A percentile compares a stretch with the other conserved stretches of the same genome.
These are phyloP conservation scores for Bassia scoparia DNA, from an alignment of 148 eudicot species.

Conservation along the genomic window DNA sequence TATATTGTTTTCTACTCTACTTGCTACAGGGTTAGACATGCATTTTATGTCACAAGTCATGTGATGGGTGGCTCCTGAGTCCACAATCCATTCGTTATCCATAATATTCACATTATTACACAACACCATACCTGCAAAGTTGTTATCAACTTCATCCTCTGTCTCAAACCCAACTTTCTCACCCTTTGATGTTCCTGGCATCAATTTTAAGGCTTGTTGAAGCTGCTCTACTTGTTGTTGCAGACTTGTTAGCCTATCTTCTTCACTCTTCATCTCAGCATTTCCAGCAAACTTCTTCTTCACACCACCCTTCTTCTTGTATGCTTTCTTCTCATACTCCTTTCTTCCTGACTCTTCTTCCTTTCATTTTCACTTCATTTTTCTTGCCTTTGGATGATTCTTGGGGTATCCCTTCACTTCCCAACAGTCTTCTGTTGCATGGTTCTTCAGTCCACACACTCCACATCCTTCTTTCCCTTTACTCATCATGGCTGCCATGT, in stretches of 20 bases:
- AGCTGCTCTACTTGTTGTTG: no score
- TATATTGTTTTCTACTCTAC: no score
- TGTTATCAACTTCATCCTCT: neutral
- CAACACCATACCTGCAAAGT: neutral
- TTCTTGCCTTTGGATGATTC: neutral
- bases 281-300: neutral
- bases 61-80: neutral
- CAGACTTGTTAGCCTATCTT: neutral
- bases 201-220: no score
- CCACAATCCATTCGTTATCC: neutral
- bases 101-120: neutral
- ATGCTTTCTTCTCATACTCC: neutral
- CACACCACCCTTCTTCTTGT: no score
- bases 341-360: neutral
- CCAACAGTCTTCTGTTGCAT: neutral
- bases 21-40: no score
- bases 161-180: neutral
- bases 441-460: neutral
- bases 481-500: no score
- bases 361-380: neutral
- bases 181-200: no score
- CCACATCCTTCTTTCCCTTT: neutral
- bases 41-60: neutral
- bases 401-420: neutral
- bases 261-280: neutral